A percentile compares a stretch with the other conserved stretches of the same genome.
Evolutionary conservation across 805 yeast species (phyloP).

Genomic region (Lipomyces yamanashiensis): DNA sequence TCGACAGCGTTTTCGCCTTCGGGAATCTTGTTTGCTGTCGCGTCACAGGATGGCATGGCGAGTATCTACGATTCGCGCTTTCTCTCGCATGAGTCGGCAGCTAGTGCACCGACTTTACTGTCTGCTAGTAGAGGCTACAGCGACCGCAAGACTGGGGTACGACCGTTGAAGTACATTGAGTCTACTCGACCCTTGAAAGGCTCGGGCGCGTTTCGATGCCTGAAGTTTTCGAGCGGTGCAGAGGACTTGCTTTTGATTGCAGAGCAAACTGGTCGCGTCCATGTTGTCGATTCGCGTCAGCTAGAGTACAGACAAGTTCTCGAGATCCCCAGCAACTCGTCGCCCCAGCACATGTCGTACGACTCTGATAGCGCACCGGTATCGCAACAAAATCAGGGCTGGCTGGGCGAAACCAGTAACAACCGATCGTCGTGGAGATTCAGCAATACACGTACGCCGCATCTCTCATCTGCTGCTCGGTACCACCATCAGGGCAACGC

Average conservation of each 20-base stretch:
- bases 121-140: background rate
- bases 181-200: slow-evolving; percentile 50
- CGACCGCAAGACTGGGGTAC: background rate
- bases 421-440: background rate
- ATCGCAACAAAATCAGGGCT: background rate
- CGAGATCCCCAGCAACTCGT: slow-evolving; percentile 38
- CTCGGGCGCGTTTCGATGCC: slow-evolving; percentile 70
- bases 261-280: slow-evolving; percentile 88
- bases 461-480: background rate
- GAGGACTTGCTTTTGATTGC: slow-evolving; percentile 77
- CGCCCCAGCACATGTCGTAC: slow-evolving; percentile 1
- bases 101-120: slow-evolving; percentile 32
- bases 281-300: slow-evolving; percentile 78
- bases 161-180: slow-evolving; percentile 47
- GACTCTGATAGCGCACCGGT: background rate
- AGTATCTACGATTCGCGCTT: slow-evolving; percentile 77
- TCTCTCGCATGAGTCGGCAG: slow-evolving; percentile 53
- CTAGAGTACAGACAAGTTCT: slow-evolving; percentile 76
- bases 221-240: slow-evolving; percentile 64
- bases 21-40: slow-evolving; percentile 72
- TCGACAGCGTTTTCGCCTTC: slow-evolving; percentile 80
- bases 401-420: background rate
- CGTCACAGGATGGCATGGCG: slow-evolving; percentile 86
- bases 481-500: background rate
- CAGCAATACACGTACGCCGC: background rate